Evolutionary conservation across 495 filamentous ascomycete genomes (phyloP).

Genomic region (Talaromyces adpressus): DNA sequence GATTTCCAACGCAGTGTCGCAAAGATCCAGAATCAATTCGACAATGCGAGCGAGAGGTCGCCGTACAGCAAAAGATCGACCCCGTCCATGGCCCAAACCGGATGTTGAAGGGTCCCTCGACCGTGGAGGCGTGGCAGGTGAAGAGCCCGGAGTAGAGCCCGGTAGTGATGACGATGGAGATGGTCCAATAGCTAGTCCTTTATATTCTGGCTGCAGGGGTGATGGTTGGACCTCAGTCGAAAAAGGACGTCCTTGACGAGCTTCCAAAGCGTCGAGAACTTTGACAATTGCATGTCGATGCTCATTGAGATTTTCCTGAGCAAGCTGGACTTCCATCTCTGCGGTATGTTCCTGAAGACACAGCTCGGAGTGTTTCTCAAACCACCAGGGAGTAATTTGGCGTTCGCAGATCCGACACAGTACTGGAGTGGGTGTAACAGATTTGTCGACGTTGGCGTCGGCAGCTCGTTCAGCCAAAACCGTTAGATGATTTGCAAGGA

Average conservation of each 20-base stretch:
- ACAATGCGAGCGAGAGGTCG: slow-evolving; percentile 87
- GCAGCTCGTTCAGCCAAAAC: slow-evolving; percentile 77
- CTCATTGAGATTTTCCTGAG: slow-evolving; percentile 87
- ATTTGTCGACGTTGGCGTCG: slow-evolving; percentile 79
- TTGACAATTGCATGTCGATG: slow-evolving; percentile 95
- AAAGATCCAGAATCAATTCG: slow-evolving; percentile 88
- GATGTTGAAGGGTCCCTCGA: slow-evolving; percentile 78
- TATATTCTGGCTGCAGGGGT: slow-evolving; percentile 73
- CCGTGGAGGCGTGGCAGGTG: slow-evolving; percentile 60
- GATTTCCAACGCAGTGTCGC: slow-evolving; percentile 92
- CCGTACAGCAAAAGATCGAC: slow-evolving; percentile 78
- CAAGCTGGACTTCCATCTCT: slow-evolving; percentile 94
- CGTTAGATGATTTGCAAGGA: slow-evolving; percentile 89
- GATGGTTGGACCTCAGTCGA: slow-evolving; percentile 48
- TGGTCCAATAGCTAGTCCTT: slow-evolving; percentile 80
- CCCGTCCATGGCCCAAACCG: slow-evolving; percentile 63
- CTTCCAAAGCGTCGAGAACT: slow-evolving; percentile 85
- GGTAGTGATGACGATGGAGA: slow-evolving; percentile 48
- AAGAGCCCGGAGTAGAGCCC: slow-evolving; percentile 58
- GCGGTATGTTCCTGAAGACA: slow-evolving; percentile 93
- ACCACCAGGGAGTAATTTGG: slow-evolving; percentile 99
- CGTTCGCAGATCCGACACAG: slow-evolving; percentile 97
- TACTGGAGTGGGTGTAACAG: slow-evolving; percentile 82
- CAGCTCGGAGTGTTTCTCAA: slow-evolving; percentile 95
- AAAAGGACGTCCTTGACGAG: slow-evolving; percentile 60